Conservation (phyloP, 2,329 filamentous ascomycete species). For the Bipolaris gigantea region DNA sequence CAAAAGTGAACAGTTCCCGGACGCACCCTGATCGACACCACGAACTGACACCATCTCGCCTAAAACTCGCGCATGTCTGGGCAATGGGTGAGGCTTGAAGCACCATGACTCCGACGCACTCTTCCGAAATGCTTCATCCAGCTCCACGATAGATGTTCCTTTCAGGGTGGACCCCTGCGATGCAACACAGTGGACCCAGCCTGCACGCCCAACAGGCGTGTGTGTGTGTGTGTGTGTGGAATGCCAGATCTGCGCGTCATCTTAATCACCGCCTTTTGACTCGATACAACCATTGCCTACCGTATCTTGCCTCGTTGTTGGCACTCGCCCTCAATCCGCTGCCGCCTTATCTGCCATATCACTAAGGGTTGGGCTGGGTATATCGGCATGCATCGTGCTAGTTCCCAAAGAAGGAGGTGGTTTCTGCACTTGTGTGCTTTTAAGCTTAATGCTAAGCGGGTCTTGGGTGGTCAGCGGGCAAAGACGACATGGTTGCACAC, state of each 20-base stretch:
- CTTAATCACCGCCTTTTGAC: not conserved
- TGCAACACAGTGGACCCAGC: too few species aligned
- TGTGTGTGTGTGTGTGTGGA: not conserved
- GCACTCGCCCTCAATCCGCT: slow-evolving; percentile 11
- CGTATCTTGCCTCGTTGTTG: slow-evolving; percentile 5
- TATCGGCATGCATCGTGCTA: slow-evolving; percentile 34
- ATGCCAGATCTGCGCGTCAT: not conserved
- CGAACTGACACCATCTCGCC: slow-evolving; percentile 5
- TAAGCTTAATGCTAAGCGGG: slow-evolving; percentile 42
- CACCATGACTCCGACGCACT: not conserved
- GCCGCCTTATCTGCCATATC: slow-evolving; percentile 34
- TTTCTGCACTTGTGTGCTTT: slow-evolving; percentile 32
- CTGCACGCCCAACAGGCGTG: not conserved
- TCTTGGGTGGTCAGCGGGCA: slow-evolving; percentile 25
- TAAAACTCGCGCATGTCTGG: slow-evolving; percentile 11
- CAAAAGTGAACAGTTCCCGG: not conserved
- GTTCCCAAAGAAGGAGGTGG: slow-evolving; percentile 37
- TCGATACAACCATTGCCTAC: not conserved
- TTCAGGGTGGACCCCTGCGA: not conserved
- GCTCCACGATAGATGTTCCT: not conserved
- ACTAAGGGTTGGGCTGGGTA: slow-evolving; percentile 24
- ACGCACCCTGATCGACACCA: slow-evolving; percentile 11
- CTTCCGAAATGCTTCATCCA: not conserved
- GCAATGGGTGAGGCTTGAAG: slow-evolving; percentile 6
- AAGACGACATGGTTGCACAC: slow-evolving; percentile 8